Conservation (phyloP, 257 asterid species). For the Thymus mandschuricus region DNA sequence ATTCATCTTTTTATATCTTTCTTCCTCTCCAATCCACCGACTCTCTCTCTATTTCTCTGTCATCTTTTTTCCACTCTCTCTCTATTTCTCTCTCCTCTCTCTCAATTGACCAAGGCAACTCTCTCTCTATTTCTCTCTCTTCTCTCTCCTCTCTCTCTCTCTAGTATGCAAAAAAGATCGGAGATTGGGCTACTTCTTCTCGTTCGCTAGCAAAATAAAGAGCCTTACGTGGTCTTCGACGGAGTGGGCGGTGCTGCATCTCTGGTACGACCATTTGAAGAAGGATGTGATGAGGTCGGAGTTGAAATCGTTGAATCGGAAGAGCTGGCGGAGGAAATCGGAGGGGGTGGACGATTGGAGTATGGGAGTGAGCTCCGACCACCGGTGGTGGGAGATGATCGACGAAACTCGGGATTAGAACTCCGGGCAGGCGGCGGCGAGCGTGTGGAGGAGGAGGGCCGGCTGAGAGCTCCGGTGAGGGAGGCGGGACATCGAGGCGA, state of each 20-base stretch:
- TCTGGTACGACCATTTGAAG: constrained; percentile 71
- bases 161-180: constrained; percentile 58
- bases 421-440: too few species aligned
- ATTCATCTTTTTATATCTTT: too few species aligned
- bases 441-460: too few species aligned
- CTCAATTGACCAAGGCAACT: too few species aligned
- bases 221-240: constrained; percentile 49
- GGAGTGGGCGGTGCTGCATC: constrained; percentile 46
- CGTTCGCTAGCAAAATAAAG: constrained; percentile 55
- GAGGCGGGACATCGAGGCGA: too few species aligned
- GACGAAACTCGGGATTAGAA: constrained; percentile 38
- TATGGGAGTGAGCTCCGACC: constrained; percentile 57
- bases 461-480: too few species aligned
- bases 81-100: too few species aligned
- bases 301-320: constrained; percentile 39
- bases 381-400: constrained; percentile 56
- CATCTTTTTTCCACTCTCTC: too few species aligned
- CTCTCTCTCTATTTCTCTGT: too few species aligned
- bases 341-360: constrained; percentile 46
- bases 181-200: constrained; percentile 59
- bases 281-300: constrained; percentile 50
- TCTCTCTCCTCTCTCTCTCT: too few species aligned
- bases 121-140: too few species aligned
- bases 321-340: constrained; percentile 50
- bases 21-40: too few species aligned